Percentiles rank a stretch among this genome's conserved stretches.
Conservation (phyloP, 495 filamentous ascomycete genomes). For the Aspergillus incahuasiensis region DNA sequence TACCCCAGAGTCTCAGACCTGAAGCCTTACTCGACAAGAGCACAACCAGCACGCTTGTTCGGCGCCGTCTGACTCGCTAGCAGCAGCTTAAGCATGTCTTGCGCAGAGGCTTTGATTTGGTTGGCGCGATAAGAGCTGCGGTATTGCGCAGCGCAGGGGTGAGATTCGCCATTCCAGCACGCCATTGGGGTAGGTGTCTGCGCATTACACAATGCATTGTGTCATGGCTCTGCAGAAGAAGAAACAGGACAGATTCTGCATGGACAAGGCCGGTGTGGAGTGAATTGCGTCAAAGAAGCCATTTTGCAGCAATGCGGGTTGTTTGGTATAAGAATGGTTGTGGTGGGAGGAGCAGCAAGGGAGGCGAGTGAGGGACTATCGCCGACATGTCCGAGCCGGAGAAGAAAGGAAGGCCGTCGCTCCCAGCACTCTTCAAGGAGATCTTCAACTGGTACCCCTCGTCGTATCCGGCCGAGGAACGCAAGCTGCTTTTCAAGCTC, state of each 20-base stretch:
- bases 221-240: not conserved
- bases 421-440: slow-evolving; percentile 37
- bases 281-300: not conserved
- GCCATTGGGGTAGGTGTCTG: not conserved
- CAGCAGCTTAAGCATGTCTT: not conserved
- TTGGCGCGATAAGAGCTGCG: not conserved
- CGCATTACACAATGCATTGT: not conserved
- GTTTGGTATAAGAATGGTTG: not conserved
- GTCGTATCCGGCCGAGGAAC: slow-evolving; percentile 35
- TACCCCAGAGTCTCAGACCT: no score
- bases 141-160: not conserved
- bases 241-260: not conserved
- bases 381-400: not conserved
- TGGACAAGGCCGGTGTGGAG: not conserved
- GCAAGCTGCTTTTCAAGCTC: slow-evolving; percentile 34
- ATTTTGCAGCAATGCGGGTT: not conserved
- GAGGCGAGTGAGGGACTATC: no score
- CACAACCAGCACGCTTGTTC: not conserved
- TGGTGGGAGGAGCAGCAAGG: not conserved
- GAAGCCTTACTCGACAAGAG: not conserved
- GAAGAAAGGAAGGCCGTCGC: slow-evolving; percentile 2
- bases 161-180: not conserved
- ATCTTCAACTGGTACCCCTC: slow-evolving; percentile 49
- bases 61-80: not conserved
- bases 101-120: not conserved